These are phyloP conservation scores for Inonotus obliquus DNA, from an alignment of 1,284 basidiomycete species.

Conservation along the genomic window DNA sequence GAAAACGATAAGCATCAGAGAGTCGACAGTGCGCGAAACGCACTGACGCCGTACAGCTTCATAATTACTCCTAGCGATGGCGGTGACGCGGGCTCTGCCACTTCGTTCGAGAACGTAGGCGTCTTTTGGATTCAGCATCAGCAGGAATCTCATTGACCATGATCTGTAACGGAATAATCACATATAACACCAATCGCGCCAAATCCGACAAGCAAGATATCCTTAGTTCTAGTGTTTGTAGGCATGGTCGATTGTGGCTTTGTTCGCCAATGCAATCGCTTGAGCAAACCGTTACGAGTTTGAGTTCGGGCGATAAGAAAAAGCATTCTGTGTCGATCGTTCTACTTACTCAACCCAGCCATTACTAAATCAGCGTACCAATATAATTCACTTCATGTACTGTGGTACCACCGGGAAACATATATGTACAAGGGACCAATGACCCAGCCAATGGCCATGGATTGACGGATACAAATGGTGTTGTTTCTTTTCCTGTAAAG, in stretches of 20 bases:
- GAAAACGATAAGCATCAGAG: neutral
- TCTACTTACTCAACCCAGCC: no score
- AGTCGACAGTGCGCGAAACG: neutral
- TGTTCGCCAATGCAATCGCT: neutral
- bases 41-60: constrained; percentile 46
- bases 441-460: no score
- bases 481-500: no score
- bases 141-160: neutral
- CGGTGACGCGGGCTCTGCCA: constrained; percentile 64
- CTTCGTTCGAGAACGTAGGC: constrained; percentile 58
- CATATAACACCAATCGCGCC: constrained; percentile 57
- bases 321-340: no score
- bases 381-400: no score
- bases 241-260: neutral
- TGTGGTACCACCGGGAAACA: no score
- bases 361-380: no score
- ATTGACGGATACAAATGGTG: no score
- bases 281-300: no score
- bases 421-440: no score
- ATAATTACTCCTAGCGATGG: constrained; percentile 72
- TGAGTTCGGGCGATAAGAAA: neutral
- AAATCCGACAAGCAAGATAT: constrained; percentile 52
- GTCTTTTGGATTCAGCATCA: constrained; percentile 34
- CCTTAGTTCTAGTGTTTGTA: constrained; percentile 32
- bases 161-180: constrained; percentile 26